Evolutionary conservation across 139 green algal species (phyloP).

Genomic region (Auxenochlorella pyrenoidosa): DNA sequence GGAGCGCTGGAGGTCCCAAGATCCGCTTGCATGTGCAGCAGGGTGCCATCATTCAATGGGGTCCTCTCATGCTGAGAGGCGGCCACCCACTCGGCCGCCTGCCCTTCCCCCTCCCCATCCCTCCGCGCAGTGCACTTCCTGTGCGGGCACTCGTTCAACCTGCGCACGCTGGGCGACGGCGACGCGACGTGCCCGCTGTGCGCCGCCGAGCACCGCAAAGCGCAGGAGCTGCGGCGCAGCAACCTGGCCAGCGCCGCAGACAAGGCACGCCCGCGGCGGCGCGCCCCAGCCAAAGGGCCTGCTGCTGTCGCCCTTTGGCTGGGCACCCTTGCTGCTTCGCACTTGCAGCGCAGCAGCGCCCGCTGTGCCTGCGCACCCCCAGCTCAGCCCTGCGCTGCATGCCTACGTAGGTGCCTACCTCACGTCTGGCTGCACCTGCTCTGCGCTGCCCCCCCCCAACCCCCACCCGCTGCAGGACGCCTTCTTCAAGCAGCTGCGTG

Average conservation of each 20-base stretch:
- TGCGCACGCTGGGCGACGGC: conserved; percentile 85
- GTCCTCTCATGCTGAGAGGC: too few relatives aligned
- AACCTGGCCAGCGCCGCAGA: conserved; percentile 54
- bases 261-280: neutral
- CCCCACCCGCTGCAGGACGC: conserved; percentile 90
- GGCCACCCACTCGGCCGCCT: too few relatives aligned
- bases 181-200: conserved; percentile 93
- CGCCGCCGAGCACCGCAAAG: conserved; percentile 77
- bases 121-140: conserved; percentile 90
- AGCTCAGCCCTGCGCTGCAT: too few relatives aligned
- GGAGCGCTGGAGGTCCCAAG: too few relatives aligned
- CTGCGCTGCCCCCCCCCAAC: too few relatives aligned
- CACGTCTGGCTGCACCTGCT: too few relatives aligned
- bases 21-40: too few relatives aligned
- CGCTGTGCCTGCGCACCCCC: too few relatives aligned
- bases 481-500: conserved; percentile 94
- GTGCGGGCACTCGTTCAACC: conserved; percentile 95
- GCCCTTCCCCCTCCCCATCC: neutral
- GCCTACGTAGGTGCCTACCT: too few relatives aligned
- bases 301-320: neutral
- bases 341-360: too few relatives aligned
- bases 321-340: neutral
- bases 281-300: too few relatives aligned
- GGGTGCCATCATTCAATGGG: too few relatives aligned
- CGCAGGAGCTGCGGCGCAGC: conserved; percentile 72